Evolutionary conservation across 176 grass and related monocot genomes (phyloP).

Genomic region (Elaeis guineensis): DNA sequence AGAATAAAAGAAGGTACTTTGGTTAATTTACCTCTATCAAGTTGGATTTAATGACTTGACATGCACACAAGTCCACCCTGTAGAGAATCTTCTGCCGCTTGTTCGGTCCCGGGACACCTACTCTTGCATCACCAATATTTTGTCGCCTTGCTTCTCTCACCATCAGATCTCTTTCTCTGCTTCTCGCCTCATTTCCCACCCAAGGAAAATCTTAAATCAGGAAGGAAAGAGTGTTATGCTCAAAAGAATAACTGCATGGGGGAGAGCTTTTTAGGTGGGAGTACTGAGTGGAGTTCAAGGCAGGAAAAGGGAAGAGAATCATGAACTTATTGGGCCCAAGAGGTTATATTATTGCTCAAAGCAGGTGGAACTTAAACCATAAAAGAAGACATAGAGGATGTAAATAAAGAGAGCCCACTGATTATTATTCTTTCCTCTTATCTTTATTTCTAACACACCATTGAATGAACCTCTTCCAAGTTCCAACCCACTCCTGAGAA

Average conservation of each 20-base stretch:
- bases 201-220: slow-evolving; percentile 13
- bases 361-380: slow-evolving; percentile 31
- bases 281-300: slow-evolving; percentile 71
- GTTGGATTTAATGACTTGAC: slow-evolving; percentile 64
- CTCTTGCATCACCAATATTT: not conserved
- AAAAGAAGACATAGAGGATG: slow-evolving; percentile 31
- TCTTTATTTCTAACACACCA: no score
- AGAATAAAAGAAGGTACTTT: slow-evolving; percentile 20
- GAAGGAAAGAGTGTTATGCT: not conserved
- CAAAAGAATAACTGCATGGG: not conserved
- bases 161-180: no score
- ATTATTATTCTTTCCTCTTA: slow-evolving; percentile 15
- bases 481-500: no score
- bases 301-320: slow-evolving; percentile 68
- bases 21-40: slow-evolving; percentile 26
- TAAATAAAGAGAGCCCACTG: slow-evolving; percentile 34
- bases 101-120: not conserved
- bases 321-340: slow-evolving; percentile 52
- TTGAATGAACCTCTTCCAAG: no score
- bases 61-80: slow-evolving; percentile 48
- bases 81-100: not conserved
- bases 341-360: slow-evolving; percentile 24
- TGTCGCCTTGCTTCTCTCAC: not conserved
- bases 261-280: not conserved
- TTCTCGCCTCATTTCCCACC: slow-evolving; percentile 15